phyloP scores from a whole-genome alignment of 176 grass and related monocot species.

The Luzula sylvatica region DNA sequence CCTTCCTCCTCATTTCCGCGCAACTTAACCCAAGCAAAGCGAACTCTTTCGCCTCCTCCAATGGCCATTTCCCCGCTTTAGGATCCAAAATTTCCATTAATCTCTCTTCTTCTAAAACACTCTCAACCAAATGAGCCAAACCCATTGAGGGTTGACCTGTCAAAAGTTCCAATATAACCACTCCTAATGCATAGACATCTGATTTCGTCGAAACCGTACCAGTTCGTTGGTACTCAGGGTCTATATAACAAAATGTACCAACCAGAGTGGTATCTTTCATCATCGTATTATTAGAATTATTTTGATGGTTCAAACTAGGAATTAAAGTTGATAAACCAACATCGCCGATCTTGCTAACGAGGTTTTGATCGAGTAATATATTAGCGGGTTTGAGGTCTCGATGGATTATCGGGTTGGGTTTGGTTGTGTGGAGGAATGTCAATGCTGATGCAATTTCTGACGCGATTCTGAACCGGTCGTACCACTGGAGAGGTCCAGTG shows the following conservation, averaged over 20 bases:
- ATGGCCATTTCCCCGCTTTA: conserved; percentile 56
- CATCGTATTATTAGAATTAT: conserved; percentile 19
- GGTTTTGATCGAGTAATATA: conserved; percentile 61
- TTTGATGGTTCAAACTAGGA: conserved; percentile 12
- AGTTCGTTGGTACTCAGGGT: conserved; percentile 79
- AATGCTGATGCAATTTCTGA: conserved; percentile 54
- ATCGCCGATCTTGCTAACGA: conserved; percentile 79
- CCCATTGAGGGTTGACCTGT: conserved; percentile 52
- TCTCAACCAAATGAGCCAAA: conserved; percentile 45
- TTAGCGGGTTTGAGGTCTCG: conserved; percentile 92
- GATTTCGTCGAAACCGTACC: conserved; percentile 58
- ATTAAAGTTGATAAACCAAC: conserved; percentile 70
- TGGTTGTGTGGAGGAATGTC: conserved; percentile 53
- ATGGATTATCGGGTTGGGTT: conserved; percentile 73
- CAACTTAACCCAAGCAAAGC: conserved; percentile 49
- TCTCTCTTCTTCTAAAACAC: conserved; percentile 30
- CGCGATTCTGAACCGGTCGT: conserved; percentile 46
- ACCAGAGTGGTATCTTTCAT: conserved; percentile 55
- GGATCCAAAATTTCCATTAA: conserved; percentile 47
- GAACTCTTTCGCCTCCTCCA: conserved; percentile 34
- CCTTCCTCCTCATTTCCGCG: conserved; percentile 53
- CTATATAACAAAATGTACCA: conserved; percentile 90
- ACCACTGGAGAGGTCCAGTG: conserved; percentile 54
- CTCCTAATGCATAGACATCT: conserved; percentile 53
- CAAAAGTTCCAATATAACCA: conserved; percentile 60